Evolutionary conservation across 1,139 yeast genomes (phyloP), one percentile per base, ranked within the genome.

Genomic region (Kodamaea ohmeri): DNA sequence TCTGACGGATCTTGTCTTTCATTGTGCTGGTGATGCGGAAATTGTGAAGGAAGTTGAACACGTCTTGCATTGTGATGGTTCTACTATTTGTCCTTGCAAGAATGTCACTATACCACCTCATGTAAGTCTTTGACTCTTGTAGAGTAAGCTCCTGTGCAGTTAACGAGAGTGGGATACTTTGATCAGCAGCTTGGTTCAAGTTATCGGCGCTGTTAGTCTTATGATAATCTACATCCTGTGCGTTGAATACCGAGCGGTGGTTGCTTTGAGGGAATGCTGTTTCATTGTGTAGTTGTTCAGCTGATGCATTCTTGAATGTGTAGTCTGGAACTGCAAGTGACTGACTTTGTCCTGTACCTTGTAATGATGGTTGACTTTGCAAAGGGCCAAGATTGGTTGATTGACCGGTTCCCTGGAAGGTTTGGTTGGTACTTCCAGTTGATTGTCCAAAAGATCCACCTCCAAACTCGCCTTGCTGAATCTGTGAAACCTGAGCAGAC

Each of bases 61-160:
- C 84, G 50, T 84, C 92, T 2, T 60, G 63, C 50, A 84, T 60
- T 9, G 76, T 63, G 14, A 83, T 76, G 24, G 84, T 63, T 46
- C 81, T 68, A 28, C 75, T 65, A 46, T 74, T 75, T 11, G 74
- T 68, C 35, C 86, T 69, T 11, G 81, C 72, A 32, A 80, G 68
- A 12, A 84, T 79, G 51, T 80, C 83, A 50, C 80, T 78, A 53
- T 83, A 84, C 94, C 94, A 84, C 49, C 92, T 63, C 56, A 83
- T 67, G 56, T 84, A 84, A 0, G 92, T 83, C 50, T 79, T 78
- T 3, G 80, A 73, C 51, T 84, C 94, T 43, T 78, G 79, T 12
- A 67, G 64, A 0, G 87, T 71, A 31, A 84, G 63, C 37, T 83
- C 85, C 37, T 73, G 76, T 0, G 79, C 73, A 0, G 81, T 71